phyloP scores from a whole-genome alignment of 2,329 filamentous ascomycete species.

The Bipolaris sorokiniana region DNA sequence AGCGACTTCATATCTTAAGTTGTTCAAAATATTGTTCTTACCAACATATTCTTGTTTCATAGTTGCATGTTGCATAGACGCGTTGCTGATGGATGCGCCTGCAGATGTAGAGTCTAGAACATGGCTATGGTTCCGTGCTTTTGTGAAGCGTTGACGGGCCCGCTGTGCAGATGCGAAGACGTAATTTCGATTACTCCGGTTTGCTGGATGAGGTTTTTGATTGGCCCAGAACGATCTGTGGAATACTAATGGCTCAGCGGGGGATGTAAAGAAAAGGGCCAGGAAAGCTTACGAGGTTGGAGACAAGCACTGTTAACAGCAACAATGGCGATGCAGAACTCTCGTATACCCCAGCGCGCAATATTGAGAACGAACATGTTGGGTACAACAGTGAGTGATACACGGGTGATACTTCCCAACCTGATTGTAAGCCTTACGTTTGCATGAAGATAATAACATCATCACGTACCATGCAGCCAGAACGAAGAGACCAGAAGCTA shows the following conservation, averaged over 20 bases:
- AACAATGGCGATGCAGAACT: neutral
- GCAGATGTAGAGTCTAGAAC: neutral
- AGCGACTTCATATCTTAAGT: neutral
- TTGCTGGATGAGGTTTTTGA: neutral
- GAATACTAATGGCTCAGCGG: neutral
- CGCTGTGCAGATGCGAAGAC: neutral
- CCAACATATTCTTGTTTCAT: neutral
- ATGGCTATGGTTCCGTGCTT: neutral
- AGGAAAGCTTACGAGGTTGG: neutral
- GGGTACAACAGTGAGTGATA: neutral
- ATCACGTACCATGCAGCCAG: neutral
- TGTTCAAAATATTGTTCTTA: neutral
- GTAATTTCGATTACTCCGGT: neutral
- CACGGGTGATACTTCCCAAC: neutral
- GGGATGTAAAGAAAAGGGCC: neutral
- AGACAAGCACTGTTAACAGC: neutral
- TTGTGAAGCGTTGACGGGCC: neutral
- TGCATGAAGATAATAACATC: neutral
- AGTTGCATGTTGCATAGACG: neutral
- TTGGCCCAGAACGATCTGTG: neutral
- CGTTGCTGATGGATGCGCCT: neutral
- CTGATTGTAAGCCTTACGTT: neutral
- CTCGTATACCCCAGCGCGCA: neutral
- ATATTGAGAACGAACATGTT: neutral
- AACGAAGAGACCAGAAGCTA: neutral